Evolutionary conservation across 495 filamentous ascomycete species (phyloP).

Genomic region (Trichoderma gamsii): DNA sequence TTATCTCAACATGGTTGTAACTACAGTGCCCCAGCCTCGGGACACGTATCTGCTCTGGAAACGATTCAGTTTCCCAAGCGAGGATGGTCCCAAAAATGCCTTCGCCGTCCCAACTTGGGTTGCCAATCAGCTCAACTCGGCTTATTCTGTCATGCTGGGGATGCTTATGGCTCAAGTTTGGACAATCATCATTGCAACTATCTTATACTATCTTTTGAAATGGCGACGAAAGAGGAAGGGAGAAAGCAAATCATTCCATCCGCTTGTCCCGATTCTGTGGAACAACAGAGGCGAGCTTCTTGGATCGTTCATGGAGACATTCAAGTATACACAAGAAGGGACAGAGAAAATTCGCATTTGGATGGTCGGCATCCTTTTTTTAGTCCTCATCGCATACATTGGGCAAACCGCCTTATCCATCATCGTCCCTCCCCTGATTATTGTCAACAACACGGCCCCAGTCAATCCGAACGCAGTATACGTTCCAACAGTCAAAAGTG

Average conservation of each 20-base stretch:
- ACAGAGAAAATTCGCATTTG: background rate
- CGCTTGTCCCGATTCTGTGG: slow-evolving; percentile 19
- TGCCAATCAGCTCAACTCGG: slow-evolving; percentile 24
- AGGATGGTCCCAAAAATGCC: slow-evolving; percentile 22
- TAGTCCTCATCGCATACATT: slow-evolving; percentile 21
- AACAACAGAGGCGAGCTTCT: slow-evolving; percentile 25
- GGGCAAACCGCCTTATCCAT: slow-evolving; percentile 23
- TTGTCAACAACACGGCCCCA: slow-evolving; percentile 25
- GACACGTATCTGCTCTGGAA: slow-evolving; percentile 24
- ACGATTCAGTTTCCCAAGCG: slow-evolving; percentile 23
- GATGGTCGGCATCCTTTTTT: background rate
- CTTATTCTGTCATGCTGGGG: slow-evolving; percentile 24
- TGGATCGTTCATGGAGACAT: slow-evolving; percentile 24
- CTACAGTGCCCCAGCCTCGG: slow-evolving; percentile 21
- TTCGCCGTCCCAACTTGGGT: slow-evolving; percentile 24
- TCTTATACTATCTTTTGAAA: background rate
- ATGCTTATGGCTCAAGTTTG: slow-evolving; percentile 23
- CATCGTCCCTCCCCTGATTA: slow-evolving; percentile 24
- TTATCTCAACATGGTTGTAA: slow-evolving; percentile 8
- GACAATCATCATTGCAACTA: slow-evolving; percentile 19
- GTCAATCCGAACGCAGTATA: slow-evolving; percentile 25
- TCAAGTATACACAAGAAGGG: slow-evolving; percentile 16
- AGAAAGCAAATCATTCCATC: background rate
- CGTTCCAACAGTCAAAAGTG: slow-evolving; percentile 20
- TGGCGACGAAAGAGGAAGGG: background rate